A percentile compares a stretch with the other conserved stretches of the same genome.
Evolutionary conservation across 2,329 filamentous ascomycete genomes (phyloP).

Genomic region (Colletotrichum melonis): DNA sequence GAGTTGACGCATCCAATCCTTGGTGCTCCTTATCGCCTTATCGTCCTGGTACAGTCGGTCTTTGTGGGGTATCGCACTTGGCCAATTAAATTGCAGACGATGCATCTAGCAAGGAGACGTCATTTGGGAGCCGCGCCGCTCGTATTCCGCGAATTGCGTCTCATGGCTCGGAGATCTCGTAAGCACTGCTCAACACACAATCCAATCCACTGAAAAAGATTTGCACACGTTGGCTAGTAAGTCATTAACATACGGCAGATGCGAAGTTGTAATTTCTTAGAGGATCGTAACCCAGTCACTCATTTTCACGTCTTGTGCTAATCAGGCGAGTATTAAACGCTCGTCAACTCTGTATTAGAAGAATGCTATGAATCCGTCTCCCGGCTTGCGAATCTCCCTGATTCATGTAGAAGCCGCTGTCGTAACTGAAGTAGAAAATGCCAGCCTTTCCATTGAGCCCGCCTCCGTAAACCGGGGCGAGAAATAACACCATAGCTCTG

Average conservation of each 20-base stretch:
- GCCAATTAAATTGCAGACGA: conserved; percentile 15
- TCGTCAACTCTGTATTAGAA: conserved; percentile 14
- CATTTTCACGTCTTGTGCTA: not conserved
- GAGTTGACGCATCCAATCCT: conserved; percentile 6
- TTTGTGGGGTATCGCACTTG: not conserved
- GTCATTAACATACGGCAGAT: too few species aligned
- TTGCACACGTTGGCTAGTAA: not conserved
- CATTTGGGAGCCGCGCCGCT: conserved; percentile 7
- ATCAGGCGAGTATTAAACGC: not conserved
- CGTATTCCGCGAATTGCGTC: not conserved
- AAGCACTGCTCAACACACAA: not conserved
- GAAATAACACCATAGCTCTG: conserved; percentile 14
- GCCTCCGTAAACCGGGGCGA: conserved; percentile 9
- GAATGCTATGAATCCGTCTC: conserved; percentile 5
- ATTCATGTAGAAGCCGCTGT: conserved; percentile 1
- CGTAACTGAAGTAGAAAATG: conserved; percentile 9
- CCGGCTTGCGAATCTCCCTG: not conserved
- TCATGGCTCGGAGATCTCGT: not conserved
- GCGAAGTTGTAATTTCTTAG: too few species aligned
- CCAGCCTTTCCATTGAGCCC: not conserved
- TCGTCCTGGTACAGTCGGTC: conserved; percentile 13
- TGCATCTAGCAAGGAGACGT: conserved; percentile 26
- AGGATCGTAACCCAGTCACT: too few species aligned
- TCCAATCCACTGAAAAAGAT: not conserved
- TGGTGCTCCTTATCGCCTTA: conserved; percentile 28